Base-by-base conservation (phyloP, 257 asterid species). In the Asclepias syriaca region DNA sequence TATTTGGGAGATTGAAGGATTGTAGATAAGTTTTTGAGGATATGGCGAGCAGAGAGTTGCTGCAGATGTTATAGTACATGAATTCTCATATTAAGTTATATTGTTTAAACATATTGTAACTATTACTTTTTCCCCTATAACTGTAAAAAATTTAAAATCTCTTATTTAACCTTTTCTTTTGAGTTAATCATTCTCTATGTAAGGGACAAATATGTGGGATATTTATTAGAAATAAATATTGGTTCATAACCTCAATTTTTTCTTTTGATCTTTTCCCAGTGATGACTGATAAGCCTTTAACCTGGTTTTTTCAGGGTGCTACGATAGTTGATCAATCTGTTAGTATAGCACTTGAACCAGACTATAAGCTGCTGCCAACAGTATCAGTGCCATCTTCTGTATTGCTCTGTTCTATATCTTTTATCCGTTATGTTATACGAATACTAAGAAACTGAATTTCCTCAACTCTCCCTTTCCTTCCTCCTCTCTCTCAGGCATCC, bases 1-100 rank as follows among this genome's bases (percentile, higher is more conserved):
- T 72, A 79, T 83, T 87, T 4, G 99, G 97, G 12, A 85, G 97
- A 82, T 67, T 88, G 37, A 85, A 86, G 75, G 99, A 90, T 75
- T 82, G 90, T 21, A 81, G 84, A 27, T 81, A 85, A 18, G 86
- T 95, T 40, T 92, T 95, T 58, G 89, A 85, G 77, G 97, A 91
- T 78, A 87, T 91, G 97, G 76, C 87, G 85, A 80, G 75, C 95
- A 84, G 74, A 97, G 99, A 68, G 80, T 91, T 55, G 39, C 61
- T 48, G 92, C 93, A 5, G 83, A 81, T 65, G 79, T 69, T 22
- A 43, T 43, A 43, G 8, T 43, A 11, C 48, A 43, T 43, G 48
- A 43, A 43, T 43, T 43, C 48, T 43, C 48, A 43, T 43, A 0
- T 43, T 7, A 43, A 43, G 48, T 34, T 4, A 34, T 34, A 34